These are phyloP conservation scores for Sclerotinia minor DNA, from an alignment of 2,329 filamentous ascomycete species.

Conservation along the genomic window DNA sequence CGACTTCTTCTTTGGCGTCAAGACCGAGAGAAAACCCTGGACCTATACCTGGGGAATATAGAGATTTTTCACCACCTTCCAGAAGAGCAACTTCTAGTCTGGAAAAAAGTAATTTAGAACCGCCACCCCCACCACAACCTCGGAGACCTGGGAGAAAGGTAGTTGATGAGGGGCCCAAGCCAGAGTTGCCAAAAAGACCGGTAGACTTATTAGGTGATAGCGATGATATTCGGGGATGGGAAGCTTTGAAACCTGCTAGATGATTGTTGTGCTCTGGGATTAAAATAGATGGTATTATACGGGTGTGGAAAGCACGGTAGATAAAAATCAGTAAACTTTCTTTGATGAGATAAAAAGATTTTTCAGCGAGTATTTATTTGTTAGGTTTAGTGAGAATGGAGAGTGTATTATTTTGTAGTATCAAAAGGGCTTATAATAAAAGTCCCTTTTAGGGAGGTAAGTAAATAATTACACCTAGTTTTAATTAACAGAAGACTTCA, in stretches of 20 bases:
- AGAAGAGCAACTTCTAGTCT: conserved; percentile 30
- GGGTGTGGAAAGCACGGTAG: neutral
- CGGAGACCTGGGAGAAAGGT: conserved; percentile 29
- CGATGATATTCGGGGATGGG: conserved; percentile 37
- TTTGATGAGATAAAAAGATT: neutral
- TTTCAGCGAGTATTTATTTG: neutral
- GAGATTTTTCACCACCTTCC: conserved; percentile 35
- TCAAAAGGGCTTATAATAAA: neutral
- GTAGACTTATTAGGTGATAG: conserved; percentile 38
- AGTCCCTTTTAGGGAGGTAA: neutral
- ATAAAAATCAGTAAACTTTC: conserved; percentile 2
- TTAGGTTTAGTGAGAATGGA: neutral
- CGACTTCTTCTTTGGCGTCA: conserved; percentile 28
- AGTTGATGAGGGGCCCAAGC: conserved; percentile 33
- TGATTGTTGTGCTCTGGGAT: neutral
- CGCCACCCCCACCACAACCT: conserved; percentile 37
- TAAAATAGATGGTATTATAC: neutral
- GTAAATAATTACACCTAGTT: neutral
- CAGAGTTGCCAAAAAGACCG: conserved; percentile 37
- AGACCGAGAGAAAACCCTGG: conserved; percentile 25
- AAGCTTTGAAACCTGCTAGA: conserved; percentile 35
- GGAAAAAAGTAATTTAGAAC: conserved; percentile 25
- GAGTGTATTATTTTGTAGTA: neutral
- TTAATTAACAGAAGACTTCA: no score
- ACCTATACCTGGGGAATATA: conserved; percentile 18